A percentile compares a stretch with the other conserved stretches of the same genome.
Evolutionary conservation across 176 grass and related monocot species (phyloP).

Genomic region (Neostapfia colusana): DNA sequence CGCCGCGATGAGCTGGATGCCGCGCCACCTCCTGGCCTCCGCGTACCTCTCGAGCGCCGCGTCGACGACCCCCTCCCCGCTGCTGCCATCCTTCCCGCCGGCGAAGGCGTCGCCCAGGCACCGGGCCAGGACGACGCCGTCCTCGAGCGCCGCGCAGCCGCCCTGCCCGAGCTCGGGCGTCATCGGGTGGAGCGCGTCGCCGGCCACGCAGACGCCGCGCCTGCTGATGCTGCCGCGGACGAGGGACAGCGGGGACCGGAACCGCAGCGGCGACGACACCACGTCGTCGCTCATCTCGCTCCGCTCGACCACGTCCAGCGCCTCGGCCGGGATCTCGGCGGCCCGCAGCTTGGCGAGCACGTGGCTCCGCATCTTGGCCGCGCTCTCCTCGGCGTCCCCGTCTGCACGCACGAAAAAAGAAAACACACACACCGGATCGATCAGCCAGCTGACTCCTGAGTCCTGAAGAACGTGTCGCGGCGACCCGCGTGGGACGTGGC

Average conservation of each 20-base stretch:
- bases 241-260: conserved; percentile 64
- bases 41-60: conserved; percentile 44
- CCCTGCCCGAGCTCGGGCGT: conserved; percentile 61
- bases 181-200: conserved; percentile 44
- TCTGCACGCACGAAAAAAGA: background rate
- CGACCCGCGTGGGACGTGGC: background rate
- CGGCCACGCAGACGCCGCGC: conserved; percentile 60
- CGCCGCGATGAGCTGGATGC: conserved; percentile 38
- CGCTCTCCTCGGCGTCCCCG: conserved; percentile 51
- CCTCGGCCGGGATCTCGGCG: conserved; percentile 41
- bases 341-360: conserved; percentile 40
- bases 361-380: conserved; percentile 52
- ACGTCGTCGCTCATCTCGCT: conserved; percentile 64
- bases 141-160: conserved; percentile 65
- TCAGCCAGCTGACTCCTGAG: background rate
- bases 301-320: conserved; percentile 52
- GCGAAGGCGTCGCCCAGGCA: conserved; percentile 48
- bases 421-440: background rate
- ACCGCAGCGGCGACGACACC: conserved; percentile 56
- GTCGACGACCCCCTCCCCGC: background rate
- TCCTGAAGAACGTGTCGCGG: background rate
- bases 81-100: no score
- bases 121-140: conserved; percentile 60
- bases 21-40: conserved; percentile 54
- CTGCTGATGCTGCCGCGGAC: conserved; percentile 51